Percentiles rank a stretch among this genome's conserved stretches.
Conservation (phyloP, 441 rosid species). For the Flueggea neowawraea region DNA sequence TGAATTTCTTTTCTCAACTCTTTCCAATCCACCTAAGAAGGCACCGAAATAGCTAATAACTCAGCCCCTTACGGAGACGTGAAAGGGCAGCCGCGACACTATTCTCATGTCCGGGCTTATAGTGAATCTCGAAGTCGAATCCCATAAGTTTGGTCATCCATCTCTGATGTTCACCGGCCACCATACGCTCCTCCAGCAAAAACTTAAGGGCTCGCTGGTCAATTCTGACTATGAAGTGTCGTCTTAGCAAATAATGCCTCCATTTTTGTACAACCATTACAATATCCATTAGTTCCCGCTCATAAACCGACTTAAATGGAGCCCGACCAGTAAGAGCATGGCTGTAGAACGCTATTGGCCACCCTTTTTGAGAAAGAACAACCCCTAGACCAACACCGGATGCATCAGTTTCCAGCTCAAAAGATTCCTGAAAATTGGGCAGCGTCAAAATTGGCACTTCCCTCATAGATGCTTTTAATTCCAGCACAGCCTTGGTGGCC, state of each 20-base stretch:
- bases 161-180: not conserved
- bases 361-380: not conserved
- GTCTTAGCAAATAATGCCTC: not conserved
- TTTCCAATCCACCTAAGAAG: too few species aligned
- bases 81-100: not conserved
- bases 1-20: too few species aligned
- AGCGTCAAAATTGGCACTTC: not conserved
- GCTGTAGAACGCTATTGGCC: not conserved
- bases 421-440: not conserved
- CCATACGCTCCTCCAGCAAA: not conserved
- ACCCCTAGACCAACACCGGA: not conserved
- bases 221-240: not conserved
- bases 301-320: not conserved
- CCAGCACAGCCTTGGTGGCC: not conserved
- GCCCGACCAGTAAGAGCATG: not conserved
- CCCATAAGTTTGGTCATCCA: not conserved
- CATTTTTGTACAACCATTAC: not conserved
- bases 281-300: not conserved
- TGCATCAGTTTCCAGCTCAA: not conserved
- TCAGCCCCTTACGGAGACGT: too few species aligned
- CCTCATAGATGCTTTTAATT: not conserved
- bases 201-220: not conserved
- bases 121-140: not conserved
- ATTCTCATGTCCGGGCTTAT: not conserved
- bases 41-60: too few species aligned